Base-by-base conservation (phyloP, 2,329 filamentous ascomycete genomes). In the Amauroascus verrucosus region DNA sequence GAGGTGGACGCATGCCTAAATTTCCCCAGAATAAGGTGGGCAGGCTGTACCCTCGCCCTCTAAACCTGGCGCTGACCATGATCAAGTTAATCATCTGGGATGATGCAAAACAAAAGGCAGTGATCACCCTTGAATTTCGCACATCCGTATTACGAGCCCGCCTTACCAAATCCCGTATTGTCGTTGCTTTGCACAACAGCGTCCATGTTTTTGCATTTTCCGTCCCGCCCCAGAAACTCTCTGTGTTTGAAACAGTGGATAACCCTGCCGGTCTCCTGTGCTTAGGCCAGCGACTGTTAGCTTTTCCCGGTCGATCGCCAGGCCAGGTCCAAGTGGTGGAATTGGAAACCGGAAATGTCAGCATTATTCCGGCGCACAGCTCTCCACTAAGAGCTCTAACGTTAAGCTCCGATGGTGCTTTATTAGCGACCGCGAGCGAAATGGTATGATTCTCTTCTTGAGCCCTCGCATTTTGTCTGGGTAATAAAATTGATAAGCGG, bases 311-410 rank as follows among this genome's bases (percentile, higher is more conserved):
- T n/a, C 80, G 88, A 50, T 90, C 86, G 0, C 72, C 81, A 0
- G 93, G 93, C 11, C 93, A 98, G 64, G 84, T 97, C 26, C 90
- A 96, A 67, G 73, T 97, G 1, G 85, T 95, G 49, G 83, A 94
- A 61, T 71, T 94, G 9, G 75, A 77, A 16, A 88, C 83, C 0
- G 83, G 83, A 48, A 91, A 87, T 62, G 88, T 97, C 59, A 94
- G 85, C 71, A 95, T 98, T 66, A 88, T 97, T 55, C 88, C 89
- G 0, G 93, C 91, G 2, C 93, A 98, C 67, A 83, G 84, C 3
- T 85, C 85, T 0, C 77, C 85, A 0, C 73, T 98, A 16, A 81
- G 85, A 56, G 88, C 89, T 40, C 76, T 98, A 59, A 80, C 84
- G 9, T 73, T 98, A 33, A 95, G 88, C 60, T 77, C 77, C 0